Evolutionary conservation across 2,329 filamentous ascomycete species (phyloP).

Genomic region (Metarhizium rileyi): DNA sequence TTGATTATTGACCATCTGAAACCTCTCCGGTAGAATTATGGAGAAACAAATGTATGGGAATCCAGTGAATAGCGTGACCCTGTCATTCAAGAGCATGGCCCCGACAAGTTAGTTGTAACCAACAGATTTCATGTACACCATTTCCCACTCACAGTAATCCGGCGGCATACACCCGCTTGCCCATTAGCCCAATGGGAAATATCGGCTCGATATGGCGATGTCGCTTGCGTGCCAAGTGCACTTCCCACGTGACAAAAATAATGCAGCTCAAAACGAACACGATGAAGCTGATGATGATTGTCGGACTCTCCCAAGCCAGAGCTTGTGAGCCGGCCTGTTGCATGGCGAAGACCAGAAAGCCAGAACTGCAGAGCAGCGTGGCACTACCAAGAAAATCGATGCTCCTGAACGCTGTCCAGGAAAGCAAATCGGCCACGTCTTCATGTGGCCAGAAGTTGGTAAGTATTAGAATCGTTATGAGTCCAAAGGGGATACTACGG

Average conservation of each 20-base stretch:
- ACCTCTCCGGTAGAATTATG: conserved; percentile 48
- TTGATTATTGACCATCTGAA: conserved; percentile 48
- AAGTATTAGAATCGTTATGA: conserved; percentile 35
- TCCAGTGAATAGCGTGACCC: conserved; percentile 46
- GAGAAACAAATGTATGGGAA: conserved; percentile 49
- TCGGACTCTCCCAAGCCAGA: conserved; percentile 39
- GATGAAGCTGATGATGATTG: conserved; percentile 39
- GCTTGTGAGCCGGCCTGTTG: conserved; percentile 46
- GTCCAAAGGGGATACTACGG: conserved; percentile 39
- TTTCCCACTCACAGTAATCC: conserved; percentile 35
- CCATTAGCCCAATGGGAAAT: conserved; percentile 41
- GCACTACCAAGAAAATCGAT: conserved; percentile 44
- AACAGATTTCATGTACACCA: not conserved
- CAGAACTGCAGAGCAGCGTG: conserved; percentile 40
- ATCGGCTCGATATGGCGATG: conserved; percentile 39
- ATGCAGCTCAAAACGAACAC: conserved; percentile 38
- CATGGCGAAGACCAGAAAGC: conserved; percentile 45
- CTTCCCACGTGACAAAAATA: conserved; percentile 42
- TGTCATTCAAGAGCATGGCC: conserved; percentile 13
- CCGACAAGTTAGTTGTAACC: not conserved
- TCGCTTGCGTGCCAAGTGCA: conserved; percentile 28
- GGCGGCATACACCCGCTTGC: conserved; percentile 39
- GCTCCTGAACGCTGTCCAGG: conserved; percentile 31
- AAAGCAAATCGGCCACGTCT: conserved; percentile 24
- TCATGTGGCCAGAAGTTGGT: conserved; percentile 36